Percentiles rank a stretch among this genome's conserved stretches.
Evolutionary conservation across 495 filamentous ascomycete genomes (phyloP).

Genomic region (Penicillium psychrofluorescens): DNA sequence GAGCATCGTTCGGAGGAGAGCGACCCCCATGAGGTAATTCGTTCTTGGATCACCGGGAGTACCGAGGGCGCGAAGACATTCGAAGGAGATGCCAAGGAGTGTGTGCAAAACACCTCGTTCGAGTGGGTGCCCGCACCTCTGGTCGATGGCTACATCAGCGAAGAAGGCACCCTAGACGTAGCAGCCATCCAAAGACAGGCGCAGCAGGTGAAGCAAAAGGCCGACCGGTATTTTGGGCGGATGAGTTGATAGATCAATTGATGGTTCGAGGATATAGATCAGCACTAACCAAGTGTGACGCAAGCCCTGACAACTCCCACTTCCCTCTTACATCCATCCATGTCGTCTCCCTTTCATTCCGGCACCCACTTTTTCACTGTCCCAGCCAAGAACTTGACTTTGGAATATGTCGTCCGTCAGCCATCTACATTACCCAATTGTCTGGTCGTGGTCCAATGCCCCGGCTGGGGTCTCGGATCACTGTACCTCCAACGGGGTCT

Average conservation of each 20-base stretch:
- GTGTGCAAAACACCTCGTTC: conserved; percentile 47
- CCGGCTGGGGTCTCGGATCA: conserved; percentile 14
- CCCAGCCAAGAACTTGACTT: conserved; percentile 2
- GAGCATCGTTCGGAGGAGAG: conserved; percentile 38
- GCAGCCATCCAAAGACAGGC: conserved; percentile 24
- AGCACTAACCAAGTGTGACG: too few relatives aligned
- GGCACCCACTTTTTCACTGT: conserved; percentile 15
- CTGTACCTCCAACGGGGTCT: conserved; percentile 12
- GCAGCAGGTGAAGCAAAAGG: conserved; percentile 16
- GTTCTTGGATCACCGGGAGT: conserved; percentile 31
- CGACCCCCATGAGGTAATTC: conserved; percentile 36
- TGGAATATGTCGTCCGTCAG: conserved; percentile 10
- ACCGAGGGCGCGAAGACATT: conserved; percentile 18
- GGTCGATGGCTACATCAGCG: conserved; percentile 51
- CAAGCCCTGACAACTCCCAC: too few relatives aligned
- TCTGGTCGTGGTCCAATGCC: conserved; percentile 11
- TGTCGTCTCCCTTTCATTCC: too few relatives aligned
- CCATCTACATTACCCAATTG: not conserved
- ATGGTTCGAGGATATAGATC: not conserved
- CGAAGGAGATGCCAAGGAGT: conserved; percentile 4
- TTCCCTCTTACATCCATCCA: too few relatives aligned
- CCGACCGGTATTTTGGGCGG: conserved; percentile 24
- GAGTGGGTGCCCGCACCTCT: conserved; percentile 53
- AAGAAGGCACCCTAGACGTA: conserved; percentile 32
- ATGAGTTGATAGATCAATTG: conserved; percentile 16